phyloP scores from a whole-genome alignment of 2,329 filamentous ascomycete genomes.

The Pseudocercospora macadamiae region DNA sequence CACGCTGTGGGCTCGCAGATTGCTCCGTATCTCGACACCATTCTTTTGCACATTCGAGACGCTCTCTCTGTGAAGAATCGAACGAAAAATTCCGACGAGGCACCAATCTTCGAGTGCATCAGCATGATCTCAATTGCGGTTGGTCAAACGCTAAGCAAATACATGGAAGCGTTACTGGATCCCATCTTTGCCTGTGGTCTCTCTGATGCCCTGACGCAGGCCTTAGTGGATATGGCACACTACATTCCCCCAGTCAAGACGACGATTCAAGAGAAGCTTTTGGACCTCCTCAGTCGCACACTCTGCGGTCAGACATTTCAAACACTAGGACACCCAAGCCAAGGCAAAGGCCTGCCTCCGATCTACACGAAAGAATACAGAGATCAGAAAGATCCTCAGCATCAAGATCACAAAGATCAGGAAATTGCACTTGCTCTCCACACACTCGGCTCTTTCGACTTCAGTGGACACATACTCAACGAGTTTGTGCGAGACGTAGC shows the following conservation, averaged over 20 bases:
- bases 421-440: slow-evolving; percentile 93
- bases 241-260: slow-evolving; percentile 95
- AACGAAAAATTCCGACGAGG: slow-evolving; percentile 63
- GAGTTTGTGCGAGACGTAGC: slow-evolving; percentile 98
- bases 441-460: slow-evolving; percentile 97
- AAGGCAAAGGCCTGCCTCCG: slow-evolving; percentile 77
- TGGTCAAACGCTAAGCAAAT: slow-evolving; percentile 95
- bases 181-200: slow-evolving; percentile 97
- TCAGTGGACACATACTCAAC: slow-evolving; percentile 87
- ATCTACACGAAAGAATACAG: slow-evolving; percentile 69
- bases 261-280: slow-evolving; percentile 87
- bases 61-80: slow-evolving; percentile 79
- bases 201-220: slow-evolving; percentile 90
- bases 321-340: slow-evolving; percentile 86
- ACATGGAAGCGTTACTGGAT: slow-evolving; percentile 93
- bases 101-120: slow-evolving; percentile 93
- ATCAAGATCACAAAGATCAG: slow-evolving; percentile 76
- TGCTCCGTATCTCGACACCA: slow-evolving; percentile 90
- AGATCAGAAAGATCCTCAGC: slow-evolving; percentile 80
- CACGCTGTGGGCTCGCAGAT: slow-evolving; percentile 96
- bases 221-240: slow-evolving; percentile 96
- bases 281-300: slow-evolving; percentile 93
- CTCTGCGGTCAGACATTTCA: slow-evolving; percentile 91
- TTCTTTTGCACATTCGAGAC: slow-evolving; percentile 90
- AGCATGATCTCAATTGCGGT: slow-evolving; percentile 95